Conservation (phyloP, 2,329 filamentous ascomycete species). For the Hirsutella rhossiliensis region DNA sequence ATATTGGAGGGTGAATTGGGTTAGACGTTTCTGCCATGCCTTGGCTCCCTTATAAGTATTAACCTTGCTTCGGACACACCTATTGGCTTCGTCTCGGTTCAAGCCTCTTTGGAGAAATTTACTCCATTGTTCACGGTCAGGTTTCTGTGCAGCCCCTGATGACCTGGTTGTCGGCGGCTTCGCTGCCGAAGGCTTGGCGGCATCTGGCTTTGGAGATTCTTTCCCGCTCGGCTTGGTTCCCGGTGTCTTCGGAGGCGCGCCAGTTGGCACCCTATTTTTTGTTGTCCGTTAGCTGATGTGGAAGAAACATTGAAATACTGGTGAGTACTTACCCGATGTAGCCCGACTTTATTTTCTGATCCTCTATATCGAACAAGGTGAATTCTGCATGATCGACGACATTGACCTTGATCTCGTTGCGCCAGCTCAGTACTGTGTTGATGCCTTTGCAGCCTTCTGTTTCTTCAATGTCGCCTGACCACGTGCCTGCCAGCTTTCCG, state of each 20-base stretch:
- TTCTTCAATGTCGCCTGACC: slow-evolving; percentile 9
- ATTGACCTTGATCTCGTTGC: slow-evolving; percentile 13
- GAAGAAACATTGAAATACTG: not conserved
- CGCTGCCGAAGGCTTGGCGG: too few relatives aligned
- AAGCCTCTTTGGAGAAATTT: not conserved
- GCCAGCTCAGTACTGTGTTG: slow-evolving; percentile 13
- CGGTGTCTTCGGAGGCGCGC: too few relatives aligned
- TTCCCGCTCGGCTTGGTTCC: too few relatives aligned
- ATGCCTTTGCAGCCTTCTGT: slow-evolving; percentile 14
- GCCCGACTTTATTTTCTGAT: slow-evolving; percentile 7
- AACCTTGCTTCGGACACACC: not conserved
- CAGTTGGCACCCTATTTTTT: too few relatives aligned
- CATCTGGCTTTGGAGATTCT: too few relatives aligned
- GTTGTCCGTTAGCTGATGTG: not conserved
- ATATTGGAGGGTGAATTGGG: not conserved
- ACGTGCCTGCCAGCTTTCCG: not conserved
- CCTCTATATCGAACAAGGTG: slow-evolving; percentile 10
- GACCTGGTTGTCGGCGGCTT: too few relatives aligned
- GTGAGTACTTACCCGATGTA: slow-evolving; percentile 11
- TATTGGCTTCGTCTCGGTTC: not conserved
- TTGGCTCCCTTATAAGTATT: not conserved
- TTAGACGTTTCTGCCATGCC: not conserved
- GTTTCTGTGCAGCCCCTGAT: too few relatives aligned
- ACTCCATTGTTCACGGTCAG: not conserved
- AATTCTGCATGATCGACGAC: slow-evolving; percentile 5